Evolutionary conservation across 192 early-diverging fungal genomes (phyloP), one percentile per base, ranked within the genome.

Genomic region (Coemansia sp.): DNA sequence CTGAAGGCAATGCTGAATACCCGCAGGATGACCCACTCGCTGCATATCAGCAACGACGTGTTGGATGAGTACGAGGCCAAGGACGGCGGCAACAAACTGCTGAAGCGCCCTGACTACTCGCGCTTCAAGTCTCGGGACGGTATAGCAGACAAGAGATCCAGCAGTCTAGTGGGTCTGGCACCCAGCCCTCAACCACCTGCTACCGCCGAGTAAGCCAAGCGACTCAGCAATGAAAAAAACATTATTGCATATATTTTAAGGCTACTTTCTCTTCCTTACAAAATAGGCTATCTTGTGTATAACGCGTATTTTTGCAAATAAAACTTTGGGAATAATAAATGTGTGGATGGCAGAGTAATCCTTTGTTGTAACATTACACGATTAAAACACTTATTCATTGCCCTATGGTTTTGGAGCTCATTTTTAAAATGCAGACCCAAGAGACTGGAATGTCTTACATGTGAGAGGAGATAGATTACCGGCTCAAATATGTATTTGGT

Each of bases 61-160:
- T 20, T 75, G 58, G 58, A 69, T 9, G 64, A 69, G 49, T 38
- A 44, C 19, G 40, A 50, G 39, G 25, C 50, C 0, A 38, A 54
- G 9, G 55, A 41, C 39, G 54, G 8, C 22, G 62, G 57, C 5
- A 44, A 64, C 54, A 56, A 67, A 22, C 60, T 79, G 22, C 55
- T 67, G 11, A 61, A 73, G 61, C 59, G 71, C 13, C 71, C 76
- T 0, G 67, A 79, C 17, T 74, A 79, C 41, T 74, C 68, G 22
- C 63, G 63, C 41, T 32, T 70, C 8, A 38, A 59, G 39, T 0
- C 57, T 41, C 48, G 55, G 7, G 20, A 16, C 3, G 20, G 12
- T n/a, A 12, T 25, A n/a, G 4, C 53, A 25, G 25, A 55, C 40
- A 71, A 43, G 40, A 63, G 59, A 22, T 65, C 63, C 2, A 71